Base-by-base conservation (phyloP, 768 basidiomycete species). In the Russula compacta region DNA sequence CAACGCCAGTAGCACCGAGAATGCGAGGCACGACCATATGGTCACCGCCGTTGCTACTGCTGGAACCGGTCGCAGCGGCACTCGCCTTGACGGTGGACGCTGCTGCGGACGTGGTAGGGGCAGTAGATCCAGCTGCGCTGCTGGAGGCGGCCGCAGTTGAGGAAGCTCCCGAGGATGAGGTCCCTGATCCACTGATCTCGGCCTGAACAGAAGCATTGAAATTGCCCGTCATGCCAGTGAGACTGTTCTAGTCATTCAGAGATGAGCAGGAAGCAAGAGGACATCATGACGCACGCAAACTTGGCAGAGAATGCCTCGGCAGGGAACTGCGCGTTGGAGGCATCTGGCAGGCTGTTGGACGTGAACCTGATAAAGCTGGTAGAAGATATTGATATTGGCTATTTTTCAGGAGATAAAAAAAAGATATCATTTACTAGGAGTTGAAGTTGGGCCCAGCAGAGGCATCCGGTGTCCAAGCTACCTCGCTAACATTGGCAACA, bases 341-440 rank as follows among this genome's bases (percentile, higher is more conserved):
- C 50, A 69, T 87, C 82, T 70, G 78, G 85, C 47, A 81, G 66
- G 56, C 40, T 67, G 39, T 78, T 64, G 0, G 90, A 91, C 60
- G 87, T 80, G 68, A 88, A 74, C 51, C 89, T 88, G 69, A 94
- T 80, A 77, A 94, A 94, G 77, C 87, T 89, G 60, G 2, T 42
- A 24, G 42, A 38, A 6, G 6, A 12, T 19, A 19, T n/a, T 7
- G 9, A n/a, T 29, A 24, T 44, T 21, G 24, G 19, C 4, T 4
- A 10, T 4, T 19, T 15, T 40, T 14, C 14, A 3, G 5, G 14
- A 14, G 29, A 39, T n/a, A 3, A 32, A 54, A n/a, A 35, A 33
- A 17, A 21, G 35, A 36, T 6, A 39, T 10, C 0, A 24, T 81
- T 42, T 60, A 87, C 85, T 89, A 89, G 70, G 79, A 68, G 49